These are phyloP conservation scores for Auriscalpium microsporum DNA, from an alignment of 768 basidiomycete genomes.

Conservation along the genomic window DNA sequence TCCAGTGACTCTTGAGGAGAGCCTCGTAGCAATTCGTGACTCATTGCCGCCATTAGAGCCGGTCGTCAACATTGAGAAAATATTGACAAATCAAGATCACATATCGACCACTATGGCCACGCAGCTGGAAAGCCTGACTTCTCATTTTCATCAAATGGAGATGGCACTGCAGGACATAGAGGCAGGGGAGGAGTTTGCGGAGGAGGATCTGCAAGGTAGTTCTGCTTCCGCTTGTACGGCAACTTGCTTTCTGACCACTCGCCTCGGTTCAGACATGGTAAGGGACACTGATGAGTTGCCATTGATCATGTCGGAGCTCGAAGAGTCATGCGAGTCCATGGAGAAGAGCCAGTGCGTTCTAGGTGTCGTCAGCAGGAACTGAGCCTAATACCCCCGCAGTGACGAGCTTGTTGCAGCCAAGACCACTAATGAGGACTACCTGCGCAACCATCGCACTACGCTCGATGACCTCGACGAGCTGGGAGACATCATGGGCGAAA, in stretches of 20 bases:
- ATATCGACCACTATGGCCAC: slow-evolving; percentile 61
- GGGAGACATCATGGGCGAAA: slow-evolving; percentile 71
- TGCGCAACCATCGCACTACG: slow-evolving; percentile 40
- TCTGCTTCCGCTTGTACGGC: too few species aligned
- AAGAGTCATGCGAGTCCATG: slow-evolving; percentile 47
- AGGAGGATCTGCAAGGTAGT: slow-evolving; percentile 62
- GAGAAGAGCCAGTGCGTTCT: slow-evolving; percentile 47
- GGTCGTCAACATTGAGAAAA: slow-evolving; percentile 36
- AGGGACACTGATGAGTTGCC: slow-evolving; percentile 75
- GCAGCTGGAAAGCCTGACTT: slow-evolving; percentile 60
- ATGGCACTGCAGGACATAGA: slow-evolving; percentile 58
- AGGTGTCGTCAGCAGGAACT: neutral
- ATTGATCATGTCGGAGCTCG: slow-evolving; percentile 63
- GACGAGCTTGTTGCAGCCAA: slow-evolving; percentile 40
- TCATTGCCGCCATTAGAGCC: slow-evolving; percentile 36
- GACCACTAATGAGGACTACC: slow-evolving; percentile 33
- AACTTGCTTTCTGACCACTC: neutral
- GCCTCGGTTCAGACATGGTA: slow-evolving; percentile 52
- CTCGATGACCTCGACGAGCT: slow-evolving; percentile 68
- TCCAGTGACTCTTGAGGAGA: slow-evolving; percentile 49
- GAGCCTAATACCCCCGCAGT: slow-evolving; percentile 27
- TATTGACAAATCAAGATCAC: slow-evolving; percentile 47
- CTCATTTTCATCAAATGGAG: slow-evolving; percentile 75
- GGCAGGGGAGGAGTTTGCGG: slow-evolving; percentile 54
- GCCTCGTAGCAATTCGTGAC: slow-evolving; percentile 47